Evolutionary conservation across 2,329 filamentous ascomycete genomes (phyloP), one percentile per base, ranked within the genome.

Genomic region (Davidsoniella virescens): DNA sequence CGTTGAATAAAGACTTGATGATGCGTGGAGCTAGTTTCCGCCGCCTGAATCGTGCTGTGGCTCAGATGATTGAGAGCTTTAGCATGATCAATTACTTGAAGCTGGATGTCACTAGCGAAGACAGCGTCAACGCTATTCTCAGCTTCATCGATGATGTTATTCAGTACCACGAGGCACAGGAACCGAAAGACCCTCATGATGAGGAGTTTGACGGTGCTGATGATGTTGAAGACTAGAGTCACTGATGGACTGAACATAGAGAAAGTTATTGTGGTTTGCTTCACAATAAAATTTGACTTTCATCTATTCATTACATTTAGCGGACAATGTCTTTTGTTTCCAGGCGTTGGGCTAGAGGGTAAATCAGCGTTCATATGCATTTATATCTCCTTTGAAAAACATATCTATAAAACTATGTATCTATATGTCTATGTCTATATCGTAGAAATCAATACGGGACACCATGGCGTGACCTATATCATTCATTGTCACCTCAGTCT

Each of bases 81-180:
- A 94, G 87, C 67, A 93, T 98, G 86, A 86, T 98, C 10, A 94
- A 85, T 44, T 98, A 94, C 62, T 70, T 95, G 52, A 86, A 88
- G 67, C 70, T 96, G 42, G 85, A 96, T 61, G 83, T 82, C 25
- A 84, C 92, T 56, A 81, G 94, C 59, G 90, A 96, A 66, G 87
- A 96, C 59, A 96, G 90, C 60, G 80, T 96, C 3, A 82, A 75
- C 1, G 80, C 69, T 60, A 82, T 94, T 23, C 65, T 95, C 57
- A 94, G 87, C 69, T 87, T 93, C 66, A 92, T 95, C 58, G 88
- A 95, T 63, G 87, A 95, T 65, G 84, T 85, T 25, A 92, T 94
- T 56, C 88, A 94, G 63, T 95, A 78, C 63, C 85, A 94, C 61
- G 88, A 95, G 63, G 85, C 87, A 10, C 88, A 95, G 62, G 88